A percentile compares a stretch with the other conserved stretches of the same genome.
Evolutionary conservation across 805 yeast species (phyloP).

Genomic region (Suhomyces faveliae): DNA sequence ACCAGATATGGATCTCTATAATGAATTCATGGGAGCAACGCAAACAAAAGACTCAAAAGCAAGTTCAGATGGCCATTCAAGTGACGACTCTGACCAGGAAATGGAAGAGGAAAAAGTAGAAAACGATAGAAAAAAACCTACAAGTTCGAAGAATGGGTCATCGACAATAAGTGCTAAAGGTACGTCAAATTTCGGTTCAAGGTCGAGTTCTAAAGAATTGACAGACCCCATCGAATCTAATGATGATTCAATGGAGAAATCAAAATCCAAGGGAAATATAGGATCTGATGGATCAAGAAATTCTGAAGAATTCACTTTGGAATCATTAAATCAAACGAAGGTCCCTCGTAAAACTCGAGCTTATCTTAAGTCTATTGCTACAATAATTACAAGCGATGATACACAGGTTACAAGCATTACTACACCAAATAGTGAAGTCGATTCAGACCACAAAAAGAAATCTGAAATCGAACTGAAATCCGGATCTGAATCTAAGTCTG

Average conservation of each 20-base stretch:
- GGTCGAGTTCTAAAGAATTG: neutral
- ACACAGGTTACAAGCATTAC: neutral
- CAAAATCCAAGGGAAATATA: neutral
- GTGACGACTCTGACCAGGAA: neutral
- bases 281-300: neutral
- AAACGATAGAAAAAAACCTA: neutral
- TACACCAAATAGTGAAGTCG: no score
- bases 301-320: neutral
- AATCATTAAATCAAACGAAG: neutral
- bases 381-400: neutral
- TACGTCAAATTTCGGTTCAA: neutral
- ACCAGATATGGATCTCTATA: slow-evolving; percentile 20
- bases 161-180: neutral
- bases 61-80: neutral
- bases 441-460: no score
- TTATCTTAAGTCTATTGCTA: neutral
- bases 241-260: neutral
- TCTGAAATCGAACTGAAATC: neutral
- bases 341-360: neutral
- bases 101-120: neutral
- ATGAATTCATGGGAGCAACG: slow-evolving; percentile 13
- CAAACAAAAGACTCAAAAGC: neutral
- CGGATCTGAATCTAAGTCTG: neutral
- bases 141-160: neutral
- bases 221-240: neutral